A percentile compares a stretch with the other conserved stretches of the same genome.
Conservation (phyloP, 306 rosid species). For the Begonia loranthoides region DNA sequence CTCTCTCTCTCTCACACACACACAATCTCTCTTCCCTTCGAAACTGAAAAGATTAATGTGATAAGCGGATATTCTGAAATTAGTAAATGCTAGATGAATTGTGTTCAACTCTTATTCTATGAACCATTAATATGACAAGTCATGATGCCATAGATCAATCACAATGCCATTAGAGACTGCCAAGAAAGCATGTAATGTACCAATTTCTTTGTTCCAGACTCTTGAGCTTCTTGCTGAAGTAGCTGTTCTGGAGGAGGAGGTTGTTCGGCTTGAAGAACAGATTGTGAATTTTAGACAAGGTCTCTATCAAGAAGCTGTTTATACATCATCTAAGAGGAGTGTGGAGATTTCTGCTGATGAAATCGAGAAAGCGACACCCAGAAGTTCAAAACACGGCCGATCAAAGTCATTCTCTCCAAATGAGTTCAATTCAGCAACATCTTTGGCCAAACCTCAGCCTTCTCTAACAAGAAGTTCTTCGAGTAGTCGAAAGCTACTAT, state of each 20-base stretch:
- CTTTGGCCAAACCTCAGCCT: slow-evolving; percentile 39
- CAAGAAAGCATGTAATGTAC: too few species aligned
- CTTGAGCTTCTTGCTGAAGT: slow-evolving; percentile 89
- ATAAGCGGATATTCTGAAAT: too few species aligned
- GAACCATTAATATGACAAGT: too few species aligned
- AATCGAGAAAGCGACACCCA: slow-evolving; percentile 26
- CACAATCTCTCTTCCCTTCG: background rate
- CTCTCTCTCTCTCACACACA: too few species aligned
- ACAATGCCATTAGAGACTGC: too few species aligned
- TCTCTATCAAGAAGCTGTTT: slow-evolving; percentile 72
- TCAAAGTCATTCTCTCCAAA: slow-evolving; percentile 61
- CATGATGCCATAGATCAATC: too few species aligned
- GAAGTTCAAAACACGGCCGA: slow-evolving; percentile 50
- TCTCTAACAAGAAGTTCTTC: slow-evolving; percentile 56
- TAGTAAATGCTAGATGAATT: too few species aligned
- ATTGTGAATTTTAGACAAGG: slow-evolving; percentile 80
- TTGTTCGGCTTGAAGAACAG: slow-evolving; percentile 68
- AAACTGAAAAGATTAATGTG: too few species aligned
- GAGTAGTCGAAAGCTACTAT: slow-evolving; percentile 38
- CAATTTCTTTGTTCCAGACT: slow-evolving; percentile 35
- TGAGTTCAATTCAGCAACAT: slow-evolving; percentile 36
- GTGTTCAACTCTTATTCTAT: too few species aligned
- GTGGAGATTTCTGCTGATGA: slow-evolving; percentile 29
- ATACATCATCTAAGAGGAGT: slow-evolving; percentile 45
- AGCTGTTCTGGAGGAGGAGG: slow-evolving; percentile 91